phyloP scores from a whole-genome alignment of 2,329 filamentous ascomycete genomes.

The Lachnellula arida region DNA sequence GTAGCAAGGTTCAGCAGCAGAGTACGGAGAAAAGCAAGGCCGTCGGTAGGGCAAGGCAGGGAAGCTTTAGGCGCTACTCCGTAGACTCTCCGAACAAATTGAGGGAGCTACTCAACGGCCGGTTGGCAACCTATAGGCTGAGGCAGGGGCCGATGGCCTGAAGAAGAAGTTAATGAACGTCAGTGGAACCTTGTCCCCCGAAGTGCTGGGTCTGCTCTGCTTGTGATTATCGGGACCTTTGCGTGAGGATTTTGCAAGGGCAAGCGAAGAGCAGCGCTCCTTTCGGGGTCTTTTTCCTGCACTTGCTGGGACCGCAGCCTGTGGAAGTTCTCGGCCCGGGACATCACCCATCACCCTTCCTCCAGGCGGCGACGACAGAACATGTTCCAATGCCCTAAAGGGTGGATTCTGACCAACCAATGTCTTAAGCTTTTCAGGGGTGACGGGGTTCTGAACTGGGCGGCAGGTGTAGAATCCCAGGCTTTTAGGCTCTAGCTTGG shows the following conservation, averaged over 20 bases:
- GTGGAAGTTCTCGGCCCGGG: not conserved
- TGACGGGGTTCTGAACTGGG: not conserved
- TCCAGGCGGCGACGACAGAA: not conserved
- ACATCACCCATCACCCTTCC: not conserved
- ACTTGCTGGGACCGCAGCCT: slow-evolving; percentile 3
- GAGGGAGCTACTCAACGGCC: slow-evolving; percentile 15
- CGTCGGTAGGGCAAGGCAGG: not conserved
- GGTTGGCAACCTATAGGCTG: not conserved
- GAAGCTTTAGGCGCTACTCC: slow-evolving; percentile 14
- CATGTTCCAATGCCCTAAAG: not conserved
- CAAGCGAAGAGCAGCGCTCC: not conserved
- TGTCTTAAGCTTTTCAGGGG: not conserved
- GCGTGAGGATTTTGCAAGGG: not conserved
- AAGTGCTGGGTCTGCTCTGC: slow-evolving; percentile 7
- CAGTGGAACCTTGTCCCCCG: slow-evolving; percentile 12
- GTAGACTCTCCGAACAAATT: slow-evolving; percentile 3
- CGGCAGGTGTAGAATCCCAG: not conserved
- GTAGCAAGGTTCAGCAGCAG: not conserved
- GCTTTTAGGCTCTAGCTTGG: not conserved
- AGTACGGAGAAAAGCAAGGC: not conserved
- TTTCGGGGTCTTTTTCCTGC: not conserved
- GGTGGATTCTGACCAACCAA: not conserved
- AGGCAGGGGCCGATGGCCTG: not conserved
- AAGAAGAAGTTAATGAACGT: slow-evolving; percentile 1
- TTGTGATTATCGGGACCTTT: not conserved